phyloP scores from a whole-genome alignment of 129 eudicot genomes.

The Pulicaria dysenterica region DNA sequence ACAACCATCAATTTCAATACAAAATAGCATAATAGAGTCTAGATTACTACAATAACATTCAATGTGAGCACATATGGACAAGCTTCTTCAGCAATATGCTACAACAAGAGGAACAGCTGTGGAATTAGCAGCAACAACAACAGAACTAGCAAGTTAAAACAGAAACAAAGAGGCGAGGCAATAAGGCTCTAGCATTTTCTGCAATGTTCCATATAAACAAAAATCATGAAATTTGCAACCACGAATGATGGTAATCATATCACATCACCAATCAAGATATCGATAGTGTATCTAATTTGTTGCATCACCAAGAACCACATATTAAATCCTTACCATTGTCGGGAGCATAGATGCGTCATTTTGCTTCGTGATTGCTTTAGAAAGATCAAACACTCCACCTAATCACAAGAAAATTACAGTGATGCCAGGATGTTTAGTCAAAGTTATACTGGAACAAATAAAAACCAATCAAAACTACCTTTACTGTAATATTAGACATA shows the following conservation, averaged over 20 bases:
- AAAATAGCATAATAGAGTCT: neutral
- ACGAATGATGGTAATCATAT: neutral
- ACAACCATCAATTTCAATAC: neutral
- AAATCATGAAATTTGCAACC: conserved; percentile 18
- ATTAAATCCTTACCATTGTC: conserved; percentile 53
- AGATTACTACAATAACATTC: conserved; percentile 7
- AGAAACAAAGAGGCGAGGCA: conserved; percentile 14
- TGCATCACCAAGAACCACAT: conserved; percentile 20
- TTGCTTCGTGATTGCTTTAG: conserved; percentile 57
- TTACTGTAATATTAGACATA: neutral
- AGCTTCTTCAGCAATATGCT: conserved; percentile 9
- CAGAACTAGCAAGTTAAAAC: conserved; percentile 10
- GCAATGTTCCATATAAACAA: conserved; percentile 9
- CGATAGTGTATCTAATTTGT: conserved; percentile 16
- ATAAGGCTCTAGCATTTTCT: conserved; percentile 18
- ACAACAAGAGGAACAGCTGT: neutral
- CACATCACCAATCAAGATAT: conserved; percentile 12
- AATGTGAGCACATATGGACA: conserved; percentile 11
- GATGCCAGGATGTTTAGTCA: conserved; percentile 17
- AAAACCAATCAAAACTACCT: conserved; percentile 7
- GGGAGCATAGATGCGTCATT: conserved; percentile 57
- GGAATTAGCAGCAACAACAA: conserved; percentile 5
- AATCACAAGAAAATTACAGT: conserved; percentile 26
- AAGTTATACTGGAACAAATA: neutral
- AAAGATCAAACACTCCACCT: conserved; percentile 86